Base-by-base conservation (phyloP, 805 yeast genomes). In the Torulaspora delbrueckii region DNA sequence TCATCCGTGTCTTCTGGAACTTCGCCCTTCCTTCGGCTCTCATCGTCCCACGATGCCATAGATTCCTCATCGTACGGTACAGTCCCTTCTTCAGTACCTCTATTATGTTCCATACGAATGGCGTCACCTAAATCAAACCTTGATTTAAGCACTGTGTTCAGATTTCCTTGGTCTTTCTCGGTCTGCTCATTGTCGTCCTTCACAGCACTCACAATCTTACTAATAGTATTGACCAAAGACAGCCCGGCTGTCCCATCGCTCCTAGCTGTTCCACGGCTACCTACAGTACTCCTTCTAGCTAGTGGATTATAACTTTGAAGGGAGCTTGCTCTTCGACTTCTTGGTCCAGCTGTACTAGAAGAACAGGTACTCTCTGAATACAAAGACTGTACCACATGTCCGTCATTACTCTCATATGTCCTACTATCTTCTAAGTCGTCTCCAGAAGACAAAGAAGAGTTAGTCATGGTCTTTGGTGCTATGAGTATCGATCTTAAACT, bases 41-140 rank as follows among this genome's bases (percentile, higher is more conserved):
- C 36, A n/a, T 33, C 30, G 16, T 18, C 27, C 40, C 40, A 42
- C 16, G 40, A 27, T n/a, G 31, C 27, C n/a, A 32, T 13, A 12
- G 45, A 42, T 18, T 40, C 48, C 16, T 36, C 45, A 13, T 41
- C 42, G n/a, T 31, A 10, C 4, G 30, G 24, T 10, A 36, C 23
- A 6, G 31, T 32, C 27, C n/a, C 19, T 3, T 12, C 30, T 14
- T 39, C 40, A n/a, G 19, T 18, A 8, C 30, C 32, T 28, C 26
- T 19, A 36, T 56, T 55, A 10, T 46, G 49, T n/a, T 53, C 38
- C 42, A 63, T 34, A 37, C 58, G 51, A 14, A 60, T 35, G 8
- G 68, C 68, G 51, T 63, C 68, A 9, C 56, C 67, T 1, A 62
- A 40, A 38, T 60, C 67, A 39, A 63, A 62, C 27, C 54, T 44